These are phyloP conservation scores for Neonectria punicea DNA, from an alignment of 2,329 filamentous ascomycete species.

Conservation along the genomic window DNA sequence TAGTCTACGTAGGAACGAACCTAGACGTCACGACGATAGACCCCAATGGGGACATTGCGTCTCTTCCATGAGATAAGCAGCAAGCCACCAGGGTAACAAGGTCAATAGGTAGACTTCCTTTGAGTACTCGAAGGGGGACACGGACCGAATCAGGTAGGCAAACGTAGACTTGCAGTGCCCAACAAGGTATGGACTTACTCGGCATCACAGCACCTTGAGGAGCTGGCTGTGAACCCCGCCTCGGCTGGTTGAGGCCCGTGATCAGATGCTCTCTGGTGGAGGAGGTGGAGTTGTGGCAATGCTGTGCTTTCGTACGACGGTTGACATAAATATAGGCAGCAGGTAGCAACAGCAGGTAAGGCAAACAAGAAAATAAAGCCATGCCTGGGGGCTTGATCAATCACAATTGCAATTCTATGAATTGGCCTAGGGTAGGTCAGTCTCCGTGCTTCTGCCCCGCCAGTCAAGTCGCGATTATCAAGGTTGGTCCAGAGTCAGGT, in stretches of 20 bases:
- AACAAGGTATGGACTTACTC: no score
- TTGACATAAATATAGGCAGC: no score
- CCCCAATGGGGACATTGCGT: background rate
- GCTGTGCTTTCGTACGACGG: background rate
- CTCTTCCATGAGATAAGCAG: background rate
- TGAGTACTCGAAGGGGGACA: no score
- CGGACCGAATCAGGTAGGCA: no score
- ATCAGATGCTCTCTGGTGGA: background rate
- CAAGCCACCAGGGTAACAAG: background rate
- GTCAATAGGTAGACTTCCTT: background rate
- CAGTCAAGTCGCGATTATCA: background rate
- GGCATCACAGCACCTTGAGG: background rate
- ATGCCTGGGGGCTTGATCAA: background rate
- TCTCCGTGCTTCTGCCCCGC: no score
- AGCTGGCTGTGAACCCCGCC: background rate
- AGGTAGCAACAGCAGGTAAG: no score
- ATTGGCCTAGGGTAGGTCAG: background rate
- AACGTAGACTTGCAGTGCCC: no score
- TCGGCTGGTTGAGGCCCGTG: background rate
- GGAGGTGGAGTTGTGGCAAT: slow-evolving; percentile 1
- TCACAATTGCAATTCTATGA: background rate
- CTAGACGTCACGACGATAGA: background rate
- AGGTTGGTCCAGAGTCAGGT: background rate
- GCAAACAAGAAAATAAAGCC: background rate
- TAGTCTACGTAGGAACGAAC: background rate